A percentile compares a stretch with the other conserved stretches of the same genome.
phyloP scores from a whole-genome alignment of 345 rosid genomes.

The Ailanthus altissimus region DNA sequence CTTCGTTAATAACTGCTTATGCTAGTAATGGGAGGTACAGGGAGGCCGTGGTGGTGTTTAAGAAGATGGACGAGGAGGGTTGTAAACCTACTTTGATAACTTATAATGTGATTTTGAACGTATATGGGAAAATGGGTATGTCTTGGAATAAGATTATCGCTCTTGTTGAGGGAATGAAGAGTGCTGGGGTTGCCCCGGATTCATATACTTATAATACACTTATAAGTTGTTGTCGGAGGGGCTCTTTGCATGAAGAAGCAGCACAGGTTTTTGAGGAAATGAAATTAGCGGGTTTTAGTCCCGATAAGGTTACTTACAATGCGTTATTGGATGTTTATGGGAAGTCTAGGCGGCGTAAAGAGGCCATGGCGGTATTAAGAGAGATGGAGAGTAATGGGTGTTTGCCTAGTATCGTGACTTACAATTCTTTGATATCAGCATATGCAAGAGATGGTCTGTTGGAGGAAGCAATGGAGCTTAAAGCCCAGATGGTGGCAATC shows the following conservation, averaged over 20 bases:
- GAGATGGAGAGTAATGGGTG: slow-evolving; percentile 81
- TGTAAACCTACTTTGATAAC: slow-evolving; percentile 80
- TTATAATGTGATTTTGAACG: slow-evolving; percentile 80
- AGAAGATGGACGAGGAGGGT: slow-evolving; percentile 88
- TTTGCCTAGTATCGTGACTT: slow-evolving; percentile 69
- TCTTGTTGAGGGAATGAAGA: slow-evolving; percentile 67
- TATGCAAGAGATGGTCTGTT: slow-evolving; percentile 76
- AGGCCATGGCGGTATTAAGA: slow-evolving; percentile 77
- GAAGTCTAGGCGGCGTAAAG: slow-evolving; percentile 78
- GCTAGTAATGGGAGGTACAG: slow-evolving; percentile 76
- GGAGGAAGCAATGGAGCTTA: slow-evolving; percentile 78
- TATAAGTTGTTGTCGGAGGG: slow-evolving; percentile 81
- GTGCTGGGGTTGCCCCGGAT: slow-evolving; percentile 60
- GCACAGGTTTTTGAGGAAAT: slow-evolving; percentile 67
- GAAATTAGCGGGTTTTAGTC: slow-evolving; percentile 70
- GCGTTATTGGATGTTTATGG: slow-evolving; percentile 86
- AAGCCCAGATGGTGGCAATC: slow-evolving; percentile 62
- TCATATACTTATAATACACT: slow-evolving; percentile 83
- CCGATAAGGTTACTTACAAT: slow-evolving; percentile 83
- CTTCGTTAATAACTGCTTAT: slow-evolving; percentile 74
- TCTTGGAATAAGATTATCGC: slow-evolving; percentile 78
- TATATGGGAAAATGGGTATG: slow-evolving; percentile 95
- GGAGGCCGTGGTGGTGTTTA: slow-evolving; percentile 71
- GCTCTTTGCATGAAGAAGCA: slow-evolving; percentile 83
- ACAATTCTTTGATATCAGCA: slow-evolving; percentile 86